Evolutionary conservation across 23 red algal genomes (phyloP).

Genomic region (Gracilariopsis chorda): DNA sequence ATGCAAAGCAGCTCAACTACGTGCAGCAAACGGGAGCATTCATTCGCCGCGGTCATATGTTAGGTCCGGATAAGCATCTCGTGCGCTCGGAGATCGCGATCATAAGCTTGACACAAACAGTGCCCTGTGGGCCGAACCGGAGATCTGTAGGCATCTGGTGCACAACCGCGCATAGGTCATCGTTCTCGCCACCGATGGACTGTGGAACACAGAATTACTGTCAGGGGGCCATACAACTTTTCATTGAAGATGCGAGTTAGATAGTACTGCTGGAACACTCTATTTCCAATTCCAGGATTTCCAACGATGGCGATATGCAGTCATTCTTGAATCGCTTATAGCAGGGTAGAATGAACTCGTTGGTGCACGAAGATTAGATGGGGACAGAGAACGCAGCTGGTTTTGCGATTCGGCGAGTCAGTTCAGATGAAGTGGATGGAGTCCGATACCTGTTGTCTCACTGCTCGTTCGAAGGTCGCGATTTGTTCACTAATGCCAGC

Average conservation of each 20-base stretch:
- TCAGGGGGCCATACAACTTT: background rate
- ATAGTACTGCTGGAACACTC: background rate
- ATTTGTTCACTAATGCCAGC: background rate
- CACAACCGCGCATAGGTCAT: background rate
- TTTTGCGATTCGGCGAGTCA: background rate
- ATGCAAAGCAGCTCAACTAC: background rate
- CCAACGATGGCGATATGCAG: no score
- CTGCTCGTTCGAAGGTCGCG: background rate
- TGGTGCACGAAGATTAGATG: background rate
- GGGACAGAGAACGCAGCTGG: background rate
- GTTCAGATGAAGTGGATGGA: background rate
- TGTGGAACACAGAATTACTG: conserved; percentile 34
- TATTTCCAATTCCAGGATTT: no score
- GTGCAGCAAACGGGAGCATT: background rate
- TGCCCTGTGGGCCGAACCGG: conserved; percentile 17
- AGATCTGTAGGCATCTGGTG: conserved; percentile 17
- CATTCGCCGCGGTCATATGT: background rate
- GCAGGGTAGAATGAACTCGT: background rate
- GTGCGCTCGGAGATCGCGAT: conserved; percentile 13
- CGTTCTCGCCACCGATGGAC: conserved; percentile 53
- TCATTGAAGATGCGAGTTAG: background rate
- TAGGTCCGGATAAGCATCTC: conserved; percentile 3
- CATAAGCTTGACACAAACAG: background rate
- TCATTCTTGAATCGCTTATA: background rate
- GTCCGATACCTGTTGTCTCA: background rate